Conservation (phyloP, 2,329 filamentous ascomycete species). For the Ophiostoma montium region DNA sequence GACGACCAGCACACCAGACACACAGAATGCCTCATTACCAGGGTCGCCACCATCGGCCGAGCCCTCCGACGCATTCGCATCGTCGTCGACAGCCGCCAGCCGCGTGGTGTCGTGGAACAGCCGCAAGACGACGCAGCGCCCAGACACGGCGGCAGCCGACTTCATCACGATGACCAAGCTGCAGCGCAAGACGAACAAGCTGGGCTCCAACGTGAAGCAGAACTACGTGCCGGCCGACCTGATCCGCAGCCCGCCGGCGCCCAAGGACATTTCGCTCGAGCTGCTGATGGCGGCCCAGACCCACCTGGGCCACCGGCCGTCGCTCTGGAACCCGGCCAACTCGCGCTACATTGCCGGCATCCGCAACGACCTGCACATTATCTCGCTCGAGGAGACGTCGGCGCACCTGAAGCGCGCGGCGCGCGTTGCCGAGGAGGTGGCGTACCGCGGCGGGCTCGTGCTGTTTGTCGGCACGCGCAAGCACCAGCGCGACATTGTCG, state of each 20-base stretch:
- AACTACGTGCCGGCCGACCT: constrained; percentile 54
- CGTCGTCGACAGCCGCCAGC: background rate
- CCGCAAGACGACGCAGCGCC: constrained; percentile 1
- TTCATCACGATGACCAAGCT: constrained; percentile 26
- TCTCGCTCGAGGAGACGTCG: constrained; percentile 77
- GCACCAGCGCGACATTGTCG: constrained; percentile 68
- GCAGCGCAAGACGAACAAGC: constrained; percentile 28
- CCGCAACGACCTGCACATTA: constrained; percentile 79
- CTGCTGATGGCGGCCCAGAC: constrained; percentile 76
- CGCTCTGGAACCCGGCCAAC: constrained; percentile 89
- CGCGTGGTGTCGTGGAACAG: background rate
- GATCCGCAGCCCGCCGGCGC: constrained; percentile 56
- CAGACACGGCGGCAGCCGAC: constrained; percentile 20
- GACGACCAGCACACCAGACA: background rate
- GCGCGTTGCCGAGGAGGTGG: constrained; percentile 80
- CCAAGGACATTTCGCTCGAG: constrained; percentile 76
- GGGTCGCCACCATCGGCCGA: background rate
- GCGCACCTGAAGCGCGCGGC: constrained; percentile 83
- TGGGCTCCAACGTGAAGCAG: constrained; percentile 35
- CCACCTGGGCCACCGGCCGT: constrained; percentile 81
- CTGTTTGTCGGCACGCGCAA: constrained; percentile 80
- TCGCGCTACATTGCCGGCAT: constrained; percentile 88
- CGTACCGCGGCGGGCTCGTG: constrained; percentile 68
- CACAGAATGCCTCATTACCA: background rate
- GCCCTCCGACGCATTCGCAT: background rate